Base-by-base conservation (phyloP, 495 filamentous ascomycete species). In the Ramalina intermedia region DNA sequence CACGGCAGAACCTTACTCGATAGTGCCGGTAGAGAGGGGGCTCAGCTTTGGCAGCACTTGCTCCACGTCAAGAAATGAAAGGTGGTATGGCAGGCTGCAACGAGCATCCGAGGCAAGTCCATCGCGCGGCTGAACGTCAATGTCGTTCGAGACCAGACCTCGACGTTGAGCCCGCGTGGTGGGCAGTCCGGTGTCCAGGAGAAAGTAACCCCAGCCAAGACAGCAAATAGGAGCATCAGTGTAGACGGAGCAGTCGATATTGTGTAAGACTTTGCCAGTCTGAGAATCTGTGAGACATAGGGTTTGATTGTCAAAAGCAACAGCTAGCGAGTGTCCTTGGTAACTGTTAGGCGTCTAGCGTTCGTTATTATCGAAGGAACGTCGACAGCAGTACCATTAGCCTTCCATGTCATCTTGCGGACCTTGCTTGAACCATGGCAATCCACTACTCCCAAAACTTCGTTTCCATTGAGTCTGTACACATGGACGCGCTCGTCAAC, bases 41-140 rank as follows among this genome's bases (percentile, higher is more conserved):
- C 84, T 85, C 47, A 93, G 66, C 60, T 84, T 90, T 1, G 88
- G 88, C 35, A 95, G 63, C 26, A 82, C 79, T n/a, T 67, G 78
- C 50, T 89, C 85, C 18, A 88, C 72, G 59, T 94, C 88, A 41
- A 93, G 60, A 49, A 84, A 73, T 6, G 81, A 79, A 29, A 95
- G 69, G 53, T 89, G 82, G 37, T 81, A 69, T 1, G 87, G 85
- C n/a, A 94, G 63, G 59, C 90, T 78, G 52, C 60, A 66, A 59
- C 61, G 67, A 4, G 52, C 24, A 43, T 66, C 59, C 47, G 43
- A 21, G 52, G 43, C 13, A 43, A 39, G 13, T 17, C 24, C 5
- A 37, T 40, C 18, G 50, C 40, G 26, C 21, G 37, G 48, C 11
- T 64, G 65, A 4, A 63, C 57, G 9, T 74, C 55, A 20, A 73